phyloP scores from a whole-genome alignment of 441 rosid genomes.

The Adansonia gregorii region DNA sequence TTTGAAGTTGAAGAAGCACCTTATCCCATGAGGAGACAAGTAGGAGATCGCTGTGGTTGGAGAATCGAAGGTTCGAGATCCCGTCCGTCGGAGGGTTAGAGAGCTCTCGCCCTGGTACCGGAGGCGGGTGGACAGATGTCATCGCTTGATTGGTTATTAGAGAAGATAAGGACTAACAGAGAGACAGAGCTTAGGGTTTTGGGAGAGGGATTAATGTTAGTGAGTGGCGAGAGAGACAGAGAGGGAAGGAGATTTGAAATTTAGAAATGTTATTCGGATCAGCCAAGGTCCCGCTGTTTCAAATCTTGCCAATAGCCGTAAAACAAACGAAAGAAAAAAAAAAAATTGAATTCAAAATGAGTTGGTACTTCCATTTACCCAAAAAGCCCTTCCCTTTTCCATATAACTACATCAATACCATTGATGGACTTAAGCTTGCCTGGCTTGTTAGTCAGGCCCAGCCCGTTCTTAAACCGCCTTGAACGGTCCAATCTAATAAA shows the following conservation, averaged over 20 bases:
- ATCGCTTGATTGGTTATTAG: conserved; percentile 34
- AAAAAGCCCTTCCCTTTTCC: neutral
- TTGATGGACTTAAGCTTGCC: too few relatives aligned
- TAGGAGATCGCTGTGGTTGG: conserved; percentile 91
- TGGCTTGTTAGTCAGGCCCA: neutral
- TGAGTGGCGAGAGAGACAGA: neutral
- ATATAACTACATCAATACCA: neutral
- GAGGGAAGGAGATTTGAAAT: conserved; percentile 40
- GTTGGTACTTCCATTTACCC: neutral
- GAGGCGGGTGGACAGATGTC: conserved; percentile 59
- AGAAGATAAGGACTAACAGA: conserved; percentile 33
- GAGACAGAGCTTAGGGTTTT: conserved; percentile 12
- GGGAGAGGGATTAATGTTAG: neutral
- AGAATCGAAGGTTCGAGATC: conserved; percentile 92
- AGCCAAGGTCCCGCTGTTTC: neutral
- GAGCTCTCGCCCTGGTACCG: conserved; percentile 80
- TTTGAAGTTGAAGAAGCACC: conserved; percentile 45
- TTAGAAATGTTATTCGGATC: neutral
- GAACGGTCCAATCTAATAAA: neutral
- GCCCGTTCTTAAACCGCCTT: too few relatives aligned
- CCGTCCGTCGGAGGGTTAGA: conserved; percentile 82
- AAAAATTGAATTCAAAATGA: neutral
- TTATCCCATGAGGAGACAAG: conserved; percentile 99
- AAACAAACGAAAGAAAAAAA: neutral
- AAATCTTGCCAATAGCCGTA: neutral